Base-by-base conservation (phyloP, 192 early-diverging fungal species). In the Endogone sp. region DNA sequence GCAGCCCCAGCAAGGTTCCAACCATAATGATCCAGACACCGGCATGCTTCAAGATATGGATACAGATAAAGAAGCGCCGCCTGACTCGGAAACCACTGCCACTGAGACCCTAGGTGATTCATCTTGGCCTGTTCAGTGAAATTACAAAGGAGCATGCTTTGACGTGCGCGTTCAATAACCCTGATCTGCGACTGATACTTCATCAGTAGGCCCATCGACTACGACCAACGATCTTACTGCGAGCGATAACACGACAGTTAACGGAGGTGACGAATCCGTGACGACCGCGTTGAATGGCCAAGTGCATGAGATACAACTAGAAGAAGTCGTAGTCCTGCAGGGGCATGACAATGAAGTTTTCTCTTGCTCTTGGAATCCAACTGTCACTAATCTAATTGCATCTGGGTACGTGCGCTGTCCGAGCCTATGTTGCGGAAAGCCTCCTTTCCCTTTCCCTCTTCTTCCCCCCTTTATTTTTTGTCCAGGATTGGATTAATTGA, bases 361-460 rank as follows among this genome's bases (percentile, higher is more conserved):
- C 71, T 81, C 85, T 26, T 92, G 91, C 68, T 78, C 87, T 23
- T 98, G 95, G 95, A 94, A 91, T 71, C 90, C 92, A 6, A 64
- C 70, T 0, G 60, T 81, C n/a, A 67, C 89, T 25, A 73, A 68
- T 16, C 64, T 93, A 25, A 67, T 98, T 23, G 95, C 94, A n/a
- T 85, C 91, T 56, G 93, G 93, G 89, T 92, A 82, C 44, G 74
- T 74, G 3, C 60, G 1, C 28, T 57, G n/a, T 8, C 27, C n/a
- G 22, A 56, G 54, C 30, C 59, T 20, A 27, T 65, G 6, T 64
- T 29, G 29, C 11, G 30, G 20, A n/a, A 27, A 30, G 57, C 11
- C 55, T 56, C n/a, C n/a, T n/a, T n/a, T n/a, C n/a, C n/a, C n/a
- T n/a, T n/a, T n/a, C n/a, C n/a, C n/a, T n/a, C n/a, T n/a, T n/a